Evolutionary conservation across 2,329 filamentous ascomycete genomes (phyloP).

Genomic region (Penicillium vulpinum): DNA sequence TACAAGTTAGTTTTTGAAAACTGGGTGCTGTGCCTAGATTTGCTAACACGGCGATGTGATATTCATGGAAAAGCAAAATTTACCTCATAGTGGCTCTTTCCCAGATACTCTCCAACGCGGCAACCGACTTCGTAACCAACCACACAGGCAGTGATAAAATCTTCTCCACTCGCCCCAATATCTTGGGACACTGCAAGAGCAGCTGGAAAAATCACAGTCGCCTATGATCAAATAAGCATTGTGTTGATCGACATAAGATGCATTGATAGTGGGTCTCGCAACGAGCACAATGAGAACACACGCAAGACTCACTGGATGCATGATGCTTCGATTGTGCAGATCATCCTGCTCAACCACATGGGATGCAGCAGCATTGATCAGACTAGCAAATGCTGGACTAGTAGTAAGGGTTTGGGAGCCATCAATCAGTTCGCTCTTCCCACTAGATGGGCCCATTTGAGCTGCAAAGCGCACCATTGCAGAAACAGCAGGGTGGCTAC

Average conservation of each 20-base stretch:
- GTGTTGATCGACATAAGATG: background rate
- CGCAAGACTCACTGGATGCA: slow-evolving; percentile 31
- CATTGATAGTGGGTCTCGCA: background rate
- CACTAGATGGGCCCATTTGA: slow-evolving; percentile 30
- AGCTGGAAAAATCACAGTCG: slow-evolving; percentile 33
- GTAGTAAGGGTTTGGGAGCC: slow-evolving; percentile 21
- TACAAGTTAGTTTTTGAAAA: background rate
- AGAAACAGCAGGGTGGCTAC: slow-evolving; percentile 29
- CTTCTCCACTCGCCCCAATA: slow-evolving; percentile 26
- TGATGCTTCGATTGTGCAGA: slow-evolving; percentile 36
- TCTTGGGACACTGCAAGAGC: slow-evolving; percentile 35
- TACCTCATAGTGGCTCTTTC: slow-evolving; percentile 36
- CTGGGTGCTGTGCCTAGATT: background rate
- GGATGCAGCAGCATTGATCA: slow-evolving; percentile 33
- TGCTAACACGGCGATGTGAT: background rate
- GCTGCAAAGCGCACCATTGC: slow-evolving; percentile 24
- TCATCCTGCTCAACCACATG: slow-evolving; percentile 39
- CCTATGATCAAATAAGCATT: slow-evolving; percentile 17
- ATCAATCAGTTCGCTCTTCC: slow-evolving; percentile 32
- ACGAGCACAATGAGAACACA: background rate
- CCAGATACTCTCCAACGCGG: slow-evolving; percentile 31
- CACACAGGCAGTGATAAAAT: slow-evolving; percentile 34
- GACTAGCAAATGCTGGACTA: slow-evolving; percentile 32
- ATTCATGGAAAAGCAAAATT: background rate
- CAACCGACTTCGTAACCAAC: slow-evolving; percentile 35